Evolutionary conservation across 2,329 filamentous ascomycete species (phyloP), one percentile per base, ranked within the genome.

Genomic region (Nannizziopsis arthrosporioides): DNA sequence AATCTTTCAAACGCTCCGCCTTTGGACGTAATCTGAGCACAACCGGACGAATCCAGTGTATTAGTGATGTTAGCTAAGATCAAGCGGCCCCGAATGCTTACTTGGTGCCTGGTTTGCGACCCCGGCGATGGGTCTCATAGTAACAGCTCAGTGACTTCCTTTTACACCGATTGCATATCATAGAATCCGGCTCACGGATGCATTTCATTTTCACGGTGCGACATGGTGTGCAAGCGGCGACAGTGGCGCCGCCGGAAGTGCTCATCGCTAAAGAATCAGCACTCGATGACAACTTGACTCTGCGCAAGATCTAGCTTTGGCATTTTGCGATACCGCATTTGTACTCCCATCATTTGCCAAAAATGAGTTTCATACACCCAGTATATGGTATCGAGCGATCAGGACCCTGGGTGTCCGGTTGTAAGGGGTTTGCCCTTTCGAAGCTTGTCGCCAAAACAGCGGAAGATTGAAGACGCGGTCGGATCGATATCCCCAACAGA

Each of bases 191-290:
- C 12, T 53, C 55, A 6, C 56, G 49, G 11, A 52, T 54, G 48
- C 67, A 69, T 47, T 63, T 68, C 61, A 68, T 65, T 52, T 69
- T 69, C 12, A 68, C 61, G 15, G 56, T 63, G 38, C 67, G 58
- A 47, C 67, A 69, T 49, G 59, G 53, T 7, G 67, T 57, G 50
- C 66, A 69, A 18, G 67, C 54, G 17, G 52, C 52, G 36, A 44
- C 47, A n/a, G 52, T 51, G 17, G 48, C 43, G 18, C 48, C 48
- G 36, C 42, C 22, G n/a, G 42, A 17, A 34, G 42, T 18, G 35
- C 37, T 49, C 42, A 49, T 48, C 5, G 31, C 46, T 11, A 15
- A 10, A 10, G 19, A 30, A 9, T n/a, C 11, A 12, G 37, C 17
- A 19, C 37, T 40, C 10, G 10, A 40, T 12, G 44, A 9, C 36